Evolutionary conservation across 768 basidiomycete genomes (phyloP).

Genomic region (Lyophyllum atratum): DNA sequence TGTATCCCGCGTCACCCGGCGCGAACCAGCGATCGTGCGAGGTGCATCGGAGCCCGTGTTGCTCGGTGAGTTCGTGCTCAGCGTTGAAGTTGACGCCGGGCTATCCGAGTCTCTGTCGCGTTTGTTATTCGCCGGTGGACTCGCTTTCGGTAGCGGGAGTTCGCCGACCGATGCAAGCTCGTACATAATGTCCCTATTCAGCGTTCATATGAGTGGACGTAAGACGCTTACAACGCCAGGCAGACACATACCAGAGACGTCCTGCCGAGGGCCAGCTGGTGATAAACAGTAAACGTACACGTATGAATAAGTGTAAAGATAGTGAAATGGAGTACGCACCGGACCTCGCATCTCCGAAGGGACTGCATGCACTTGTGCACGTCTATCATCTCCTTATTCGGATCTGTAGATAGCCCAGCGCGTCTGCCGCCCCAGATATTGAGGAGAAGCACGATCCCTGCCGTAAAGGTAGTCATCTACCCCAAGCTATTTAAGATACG

Average conservation of each 20-base stretch:
- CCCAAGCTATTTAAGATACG: neutral
- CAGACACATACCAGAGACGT: constrained; percentile 40
- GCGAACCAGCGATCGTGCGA: constrained; percentile 39
- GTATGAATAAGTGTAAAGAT: neutral
- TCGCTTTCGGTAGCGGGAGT: constrained; percentile 61
- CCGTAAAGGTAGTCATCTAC: constrained; percentile 43
- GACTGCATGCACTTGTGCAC: constrained; percentile 65
- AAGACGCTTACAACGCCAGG: constrained; percentile 15
- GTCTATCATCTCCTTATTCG: constrained; percentile 60
- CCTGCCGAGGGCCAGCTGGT: constrained; percentile 45
- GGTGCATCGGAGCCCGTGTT: constrained; percentile 16
- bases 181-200: constrained; percentile 68
- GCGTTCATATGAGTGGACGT: constrained; percentile 16
- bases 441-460: constrained; percentile 61
- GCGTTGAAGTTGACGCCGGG: constrained; percentile 27
- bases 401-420: constrained; percentile 47
- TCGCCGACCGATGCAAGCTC: constrained; percentile 74
- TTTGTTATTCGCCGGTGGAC: constrained; percentile 53
- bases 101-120: constrained; percentile 65
- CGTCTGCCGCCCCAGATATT: constrained; percentile 68
- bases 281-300: neutral
- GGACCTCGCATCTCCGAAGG: constrained; percentile 40
- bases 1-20: constrained; percentile 25
- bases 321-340: constrained; percentile 18
- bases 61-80: constrained; percentile 8